phyloP scores from a whole-genome alignment of 106 monocot species.

The Apostasia ramifera region DNA sequence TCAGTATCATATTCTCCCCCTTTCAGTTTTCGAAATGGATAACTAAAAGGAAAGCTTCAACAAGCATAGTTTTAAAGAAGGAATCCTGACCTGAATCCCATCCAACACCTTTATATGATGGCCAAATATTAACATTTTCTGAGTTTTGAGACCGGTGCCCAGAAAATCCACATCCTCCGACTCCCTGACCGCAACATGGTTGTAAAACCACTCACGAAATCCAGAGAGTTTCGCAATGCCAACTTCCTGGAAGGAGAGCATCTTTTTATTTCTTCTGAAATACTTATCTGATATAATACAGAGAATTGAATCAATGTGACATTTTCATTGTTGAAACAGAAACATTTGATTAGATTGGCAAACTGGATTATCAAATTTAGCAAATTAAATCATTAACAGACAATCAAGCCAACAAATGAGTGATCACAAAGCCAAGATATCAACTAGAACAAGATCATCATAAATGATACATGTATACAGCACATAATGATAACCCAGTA shows the following conservation, averaged over 20 bases:
- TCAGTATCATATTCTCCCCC: background rate
- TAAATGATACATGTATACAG: too few species aligned
- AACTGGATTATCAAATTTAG: too few species aligned
- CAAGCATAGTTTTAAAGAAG: background rate
- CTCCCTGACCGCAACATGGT: constrained; percentile 35
- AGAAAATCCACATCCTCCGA: constrained; percentile 18
- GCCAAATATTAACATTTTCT: constrained; percentile 93
- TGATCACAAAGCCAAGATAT: too few species aligned
- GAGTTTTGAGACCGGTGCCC: constrained; percentile 24
- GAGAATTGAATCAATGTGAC: constrained; percentile 2
- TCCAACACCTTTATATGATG: constrained; percentile 98
- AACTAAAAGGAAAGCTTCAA: background rate
- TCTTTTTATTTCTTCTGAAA: constrained; percentile 25
- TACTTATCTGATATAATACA: constrained; percentile 21
- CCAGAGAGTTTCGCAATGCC: constrained; percentile 88
- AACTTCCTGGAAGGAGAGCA: constrained; percentile 72
- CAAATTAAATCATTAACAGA: too few species aligned
- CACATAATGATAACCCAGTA: too few species aligned
- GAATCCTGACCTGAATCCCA: constrained; percentile 71
- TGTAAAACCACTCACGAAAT: constrained; percentile 86
- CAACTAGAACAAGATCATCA: too few species aligned
- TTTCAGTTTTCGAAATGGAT: background rate
- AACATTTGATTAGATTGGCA: background rate
- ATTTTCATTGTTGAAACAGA: background rate
- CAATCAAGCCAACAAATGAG: too few species aligned